Evolutionary conservation across 352 stramenopile species (phyloP).

Genomic region (Thalassiosira hispida): DNA sequence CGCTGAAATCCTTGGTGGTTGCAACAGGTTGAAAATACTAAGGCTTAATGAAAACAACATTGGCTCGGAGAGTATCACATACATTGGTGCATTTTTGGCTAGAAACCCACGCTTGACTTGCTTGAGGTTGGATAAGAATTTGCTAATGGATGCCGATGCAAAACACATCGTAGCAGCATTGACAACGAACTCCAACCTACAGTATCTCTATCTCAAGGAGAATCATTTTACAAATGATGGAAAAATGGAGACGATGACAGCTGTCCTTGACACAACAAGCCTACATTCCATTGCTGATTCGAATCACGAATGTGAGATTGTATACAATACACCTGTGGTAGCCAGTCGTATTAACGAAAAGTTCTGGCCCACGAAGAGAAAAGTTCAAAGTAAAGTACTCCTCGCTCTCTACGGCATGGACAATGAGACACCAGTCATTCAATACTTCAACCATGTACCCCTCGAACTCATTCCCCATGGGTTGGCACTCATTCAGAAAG

Average conservation of each 20-base stretch:
- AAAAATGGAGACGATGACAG: neutral
- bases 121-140: neutral
- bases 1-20: neutral
- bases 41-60: slow-evolving; percentile 7
- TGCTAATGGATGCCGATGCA: neutral
- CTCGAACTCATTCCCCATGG: slow-evolving; percentile 7
- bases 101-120: neutral
- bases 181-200: slow-evolving; percentile 12
- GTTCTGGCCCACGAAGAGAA: slow-evolving; percentile 6
- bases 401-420: slow-evolving; percentile 7
- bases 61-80: neutral
- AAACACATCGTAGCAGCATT: neutral
- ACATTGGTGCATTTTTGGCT: slow-evolving; percentile 2
- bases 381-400: slow-evolving; percentile 3
- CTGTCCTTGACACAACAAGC: slow-evolving; percentile 9
- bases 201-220: slow-evolving; percentile 12
- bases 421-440: neutral
- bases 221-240: slow-evolving; percentile 3
- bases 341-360: slow-evolving; percentile 3
- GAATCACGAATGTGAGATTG: slow-evolving; percentile 3
- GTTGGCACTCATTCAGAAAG: slow-evolving; percentile 1
- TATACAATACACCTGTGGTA: neutral
- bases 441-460: slow-evolving; percentile 2
- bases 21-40: neutral
- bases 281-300: slow-evolving; percentile 9